phyloP scores from a whole-genome alignment of 441 rosid genomes.

The Jatropha multifida region DNA sequence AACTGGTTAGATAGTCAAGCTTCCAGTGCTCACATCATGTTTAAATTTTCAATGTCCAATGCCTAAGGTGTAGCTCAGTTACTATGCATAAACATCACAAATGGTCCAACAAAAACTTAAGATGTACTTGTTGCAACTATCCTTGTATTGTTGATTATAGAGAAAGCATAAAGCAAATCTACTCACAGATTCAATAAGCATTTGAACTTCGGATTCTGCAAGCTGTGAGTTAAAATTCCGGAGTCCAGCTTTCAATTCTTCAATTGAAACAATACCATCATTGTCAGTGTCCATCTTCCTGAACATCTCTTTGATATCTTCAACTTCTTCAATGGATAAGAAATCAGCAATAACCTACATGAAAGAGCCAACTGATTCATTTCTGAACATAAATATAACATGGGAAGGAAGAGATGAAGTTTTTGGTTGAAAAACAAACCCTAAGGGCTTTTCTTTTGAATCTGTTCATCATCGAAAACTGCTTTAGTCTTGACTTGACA shows the following conservation, averaged over 20 bases:
- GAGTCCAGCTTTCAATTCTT: slow-evolving; percentile 89
- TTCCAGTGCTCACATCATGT: not conserved
- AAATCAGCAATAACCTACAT: slow-evolving; percentile 92
- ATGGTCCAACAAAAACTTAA: not conserved
- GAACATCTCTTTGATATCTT: slow-evolving; percentile 89
- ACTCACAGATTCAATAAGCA: slow-evolving; percentile 97
- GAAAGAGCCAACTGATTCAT: slow-evolving; percentile 24
- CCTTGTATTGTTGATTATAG: slow-evolving; percentile 5
- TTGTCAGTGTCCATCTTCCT: slow-evolving; percentile 87
- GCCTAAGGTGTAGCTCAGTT: not conserved
- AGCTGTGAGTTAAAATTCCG: slow-evolving; percentile 71
- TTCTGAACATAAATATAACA: slow-evolving; percentile 9
- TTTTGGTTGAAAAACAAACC: slow-evolving; percentile 47
- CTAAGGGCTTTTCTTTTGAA: slow-evolving; percentile 97
- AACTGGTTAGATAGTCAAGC: not conserved
- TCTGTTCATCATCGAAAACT: slow-evolving; percentile 99
- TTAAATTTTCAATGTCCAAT: not conserved
- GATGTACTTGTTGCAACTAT: slow-evolving; percentile 9
- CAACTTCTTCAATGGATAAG: slow-evolving; percentile 87
- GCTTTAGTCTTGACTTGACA: slow-evolving; percentile 93
- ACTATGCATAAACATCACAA: not conserved
- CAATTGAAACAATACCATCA: slow-evolving; percentile 81
- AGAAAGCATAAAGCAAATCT: slow-evolving; percentile 21
- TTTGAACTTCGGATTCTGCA: slow-evolving; percentile 91
- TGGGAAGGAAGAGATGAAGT: not conserved